phyloP scores from a whole-genome alignment of 768 basidiomycete species.

The Boletus coccyginus region DNA sequence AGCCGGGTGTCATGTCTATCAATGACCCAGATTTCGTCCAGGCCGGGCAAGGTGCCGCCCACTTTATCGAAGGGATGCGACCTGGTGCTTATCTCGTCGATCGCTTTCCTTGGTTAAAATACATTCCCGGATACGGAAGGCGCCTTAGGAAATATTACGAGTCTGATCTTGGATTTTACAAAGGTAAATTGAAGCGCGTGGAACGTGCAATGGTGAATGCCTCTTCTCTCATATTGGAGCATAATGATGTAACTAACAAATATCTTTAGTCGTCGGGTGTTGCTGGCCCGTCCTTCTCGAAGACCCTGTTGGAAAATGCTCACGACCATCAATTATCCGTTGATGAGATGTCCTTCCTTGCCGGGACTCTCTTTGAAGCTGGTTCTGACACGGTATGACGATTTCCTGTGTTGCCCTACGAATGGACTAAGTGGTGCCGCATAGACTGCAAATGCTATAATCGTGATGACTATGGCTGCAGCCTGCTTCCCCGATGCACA shows the following conservation, averaged over 20 bases:
- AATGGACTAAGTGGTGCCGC: background rate
- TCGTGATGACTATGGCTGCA: slow-evolving; percentile 50
- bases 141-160: slow-evolving; percentile 49
- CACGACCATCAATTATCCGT: slow-evolving; percentile 46
- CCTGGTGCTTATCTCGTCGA: slow-evolving; percentile 38
- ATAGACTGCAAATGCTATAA: slow-evolving; percentile 16
- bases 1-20: slow-evolving; percentile 11
- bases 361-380: slow-evolving; percentile 59
- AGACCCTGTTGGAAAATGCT: slow-evolving; percentile 50
- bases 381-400: slow-evolving; percentile 50
- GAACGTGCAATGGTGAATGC: slow-evolving; percentile 39
- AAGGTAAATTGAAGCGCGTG: slow-evolving; percentile 43
- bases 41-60: slow-evolving; percentile 14
- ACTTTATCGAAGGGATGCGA: slow-evolving; percentile 29
- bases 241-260: background rate
- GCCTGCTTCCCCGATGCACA: slow-evolving; percentile 53
- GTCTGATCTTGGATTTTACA: slow-evolving; percentile 52
- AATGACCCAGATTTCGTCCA: slow-evolving; percentile 25
- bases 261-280: slow-evolving; percentile 8
- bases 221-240: background rate
- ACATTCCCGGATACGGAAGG: slow-evolving; percentile 58
- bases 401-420: background rate
- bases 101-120: slow-evolving; percentile 33
- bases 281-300: slow-evolving; percentile 42
- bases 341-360: slow-evolving; percentile 55